phyloP scores from a whole-genome alignment of 129 eudicot species.

The Flaveria ramosissima region DNA sequence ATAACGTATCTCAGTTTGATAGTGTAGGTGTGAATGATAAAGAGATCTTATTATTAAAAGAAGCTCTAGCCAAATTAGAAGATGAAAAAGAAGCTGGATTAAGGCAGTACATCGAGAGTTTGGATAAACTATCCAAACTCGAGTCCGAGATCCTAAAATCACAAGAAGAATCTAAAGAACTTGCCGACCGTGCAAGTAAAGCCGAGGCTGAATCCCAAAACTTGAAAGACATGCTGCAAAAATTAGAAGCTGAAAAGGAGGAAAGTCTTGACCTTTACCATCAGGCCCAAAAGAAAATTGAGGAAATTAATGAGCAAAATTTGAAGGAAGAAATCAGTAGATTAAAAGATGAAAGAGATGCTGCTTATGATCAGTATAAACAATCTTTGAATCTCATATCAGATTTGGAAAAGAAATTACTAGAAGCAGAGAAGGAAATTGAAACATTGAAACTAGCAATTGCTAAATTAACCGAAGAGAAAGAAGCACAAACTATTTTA shows the following conservation, averaged over 20 bases:
- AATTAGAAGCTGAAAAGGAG: constrained; percentile 69
- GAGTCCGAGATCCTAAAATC: constrained; percentile 56
- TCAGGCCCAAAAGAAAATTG: constrained; percentile 45
- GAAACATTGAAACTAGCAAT: constrained; percentile 54
- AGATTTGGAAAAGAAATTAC: constrained; percentile 59
- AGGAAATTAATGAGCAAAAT: constrained; percentile 33
- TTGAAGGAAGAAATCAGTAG: constrained; percentile 52
- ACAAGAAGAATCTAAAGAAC: constrained; percentile 51
- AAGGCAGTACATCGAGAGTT: constrained; percentile 57
- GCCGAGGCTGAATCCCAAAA: constrained; percentile 62
- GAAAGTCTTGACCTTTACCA: constrained; percentile 60
- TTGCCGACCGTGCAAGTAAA: constrained; percentile 57
- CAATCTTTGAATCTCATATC: constrained; percentile 49
- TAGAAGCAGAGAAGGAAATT: constrained; percentile 62
- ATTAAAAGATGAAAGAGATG: constrained; percentile 55
- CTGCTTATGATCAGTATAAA: constrained; percentile 53
- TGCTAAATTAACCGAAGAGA: constrained; percentile 55
- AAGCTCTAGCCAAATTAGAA: constrained; percentile 65
- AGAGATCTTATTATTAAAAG: constrained; percentile 66
- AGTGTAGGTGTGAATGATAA: constrained; percentile 42
- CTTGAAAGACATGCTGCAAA: constrained; percentile 52
- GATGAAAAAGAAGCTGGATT: constrained; percentile 78
- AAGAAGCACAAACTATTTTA: constrained; percentile 55
- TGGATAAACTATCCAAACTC: constrained; percentile 63
- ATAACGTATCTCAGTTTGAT: constrained; percentile 24